phyloP scores from a whole-genome alignment of 345 rosid species.

The Rhizophora mangle region DNA sequence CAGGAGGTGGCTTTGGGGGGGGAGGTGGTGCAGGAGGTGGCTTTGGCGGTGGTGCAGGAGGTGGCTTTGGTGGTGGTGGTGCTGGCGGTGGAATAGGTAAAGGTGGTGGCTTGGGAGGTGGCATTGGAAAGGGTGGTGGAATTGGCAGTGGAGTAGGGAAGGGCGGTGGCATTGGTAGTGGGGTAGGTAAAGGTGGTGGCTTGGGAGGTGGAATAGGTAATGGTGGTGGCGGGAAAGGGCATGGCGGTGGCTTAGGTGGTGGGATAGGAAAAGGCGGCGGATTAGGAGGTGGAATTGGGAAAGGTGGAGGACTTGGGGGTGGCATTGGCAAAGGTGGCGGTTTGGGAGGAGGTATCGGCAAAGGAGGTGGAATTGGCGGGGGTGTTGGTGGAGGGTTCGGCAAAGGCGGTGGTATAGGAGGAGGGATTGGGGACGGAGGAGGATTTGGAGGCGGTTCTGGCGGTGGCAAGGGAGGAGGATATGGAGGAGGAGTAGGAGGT shows the following conservation, averaged over 20 bases:
- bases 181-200: not conserved
- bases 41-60: constrained; percentile 14
- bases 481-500: constrained; percentile 4
- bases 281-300: not conserved
- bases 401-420: constrained; percentile 18
- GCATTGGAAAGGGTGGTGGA: not conserved
- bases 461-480: constrained; percentile 2
- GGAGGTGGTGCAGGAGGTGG: constrained; percentile 19
- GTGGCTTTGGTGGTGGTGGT: constrained; percentile 9
- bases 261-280: constrained; percentile 22
- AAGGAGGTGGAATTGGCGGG: constrained; percentile 26
- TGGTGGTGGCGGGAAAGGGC: constrained; percentile 20
- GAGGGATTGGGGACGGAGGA: constrained; percentile 23
- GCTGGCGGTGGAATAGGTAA: constrained; percentile 14
- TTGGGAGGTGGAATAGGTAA: not conserved
- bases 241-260: constrained; percentile 26
- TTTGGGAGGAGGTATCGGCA: constrained; percentile 25
- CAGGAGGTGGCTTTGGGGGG: not conserved
- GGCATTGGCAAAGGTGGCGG: constrained; percentile 18
- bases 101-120: no score
- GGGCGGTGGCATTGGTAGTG: not conserved
- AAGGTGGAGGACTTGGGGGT: constrained; percentile 18
- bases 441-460: constrained; percentile 11
- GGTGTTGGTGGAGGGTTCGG: constrained; percentile 26
- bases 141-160: not conserved